These are phyloP conservation scores for Colletotrichum destructivum DNA, from an alignment of 2,329 filamentous ascomycete species.

Conservation along the genomic window DNA sequence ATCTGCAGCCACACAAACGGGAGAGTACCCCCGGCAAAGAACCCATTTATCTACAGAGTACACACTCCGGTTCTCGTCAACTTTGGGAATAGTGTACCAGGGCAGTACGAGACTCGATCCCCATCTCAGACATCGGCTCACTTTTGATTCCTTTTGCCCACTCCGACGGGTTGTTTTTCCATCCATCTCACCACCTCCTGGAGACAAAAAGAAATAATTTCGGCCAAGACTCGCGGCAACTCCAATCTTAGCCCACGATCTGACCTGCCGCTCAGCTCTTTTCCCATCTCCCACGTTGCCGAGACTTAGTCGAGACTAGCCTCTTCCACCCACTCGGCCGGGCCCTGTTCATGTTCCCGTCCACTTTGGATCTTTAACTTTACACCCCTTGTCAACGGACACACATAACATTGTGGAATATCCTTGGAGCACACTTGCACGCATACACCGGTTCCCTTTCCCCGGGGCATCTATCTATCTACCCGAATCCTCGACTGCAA, in stretches of 20 bases:
- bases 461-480: background rate
- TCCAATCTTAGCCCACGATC: background rate
- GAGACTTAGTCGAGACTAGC: conserved; percentile 17
- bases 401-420: conserved; percentile 17
- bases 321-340: conserved; percentile 25
- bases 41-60: background rate
- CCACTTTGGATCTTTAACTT: conserved; percentile 16
- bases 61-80: background rate
- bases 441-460: background rate
- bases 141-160: background rate
- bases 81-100: conserved; percentile 8
- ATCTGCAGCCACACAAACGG: too few relatives aligned
- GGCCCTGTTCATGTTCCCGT: conserved; percentile 19
- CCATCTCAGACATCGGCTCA: conserved; percentile 14
- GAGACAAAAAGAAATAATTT: background rate
- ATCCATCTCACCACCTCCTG: background rate
- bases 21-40: background rate
- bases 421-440: background rate
- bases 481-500: conserved; percentile 12
- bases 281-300: background rate
- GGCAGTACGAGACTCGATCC: background rate
- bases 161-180: background rate
- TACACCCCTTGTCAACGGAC: conserved; percentile 12
- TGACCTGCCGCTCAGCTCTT: background rate
- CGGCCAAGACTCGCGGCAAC: conserved; percentile 13